Percentiles rank a stretch among this genome's conserved stretches.
Evolutionary conservation across 306 rosid genomes (phyloP).

Genomic region (Cucumis melo): DNA sequence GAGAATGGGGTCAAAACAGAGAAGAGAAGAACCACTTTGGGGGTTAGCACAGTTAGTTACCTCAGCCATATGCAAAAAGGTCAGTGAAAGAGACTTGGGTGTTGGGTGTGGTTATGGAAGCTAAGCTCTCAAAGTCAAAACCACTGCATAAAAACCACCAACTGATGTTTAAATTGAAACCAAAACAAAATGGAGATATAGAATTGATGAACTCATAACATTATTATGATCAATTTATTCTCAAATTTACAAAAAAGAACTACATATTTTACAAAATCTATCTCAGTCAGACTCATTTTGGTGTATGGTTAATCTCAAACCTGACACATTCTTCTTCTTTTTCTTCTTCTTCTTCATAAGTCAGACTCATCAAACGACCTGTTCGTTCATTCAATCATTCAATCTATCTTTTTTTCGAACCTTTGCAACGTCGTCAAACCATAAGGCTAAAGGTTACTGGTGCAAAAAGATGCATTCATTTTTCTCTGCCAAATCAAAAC

Average conservation of each 20-base stretch:
- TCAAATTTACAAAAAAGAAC: background rate
- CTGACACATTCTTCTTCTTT: conserved; percentile 3
- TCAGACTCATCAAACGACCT: background rate
- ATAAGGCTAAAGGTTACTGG: background rate
- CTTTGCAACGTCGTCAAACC: background rate
- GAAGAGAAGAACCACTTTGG: background rate
- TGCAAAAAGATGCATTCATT: background rate
- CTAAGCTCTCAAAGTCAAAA: background rate
- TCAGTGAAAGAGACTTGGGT: conserved; percentile 1
- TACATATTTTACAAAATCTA: conserved; percentile 2
- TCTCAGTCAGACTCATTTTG: conserved; percentile 9
- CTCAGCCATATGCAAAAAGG: conserved; percentile 6
- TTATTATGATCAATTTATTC: background rate
- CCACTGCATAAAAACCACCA: conserved; percentile 4
- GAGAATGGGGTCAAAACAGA: background rate
- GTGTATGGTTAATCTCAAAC: conserved; percentile 9
- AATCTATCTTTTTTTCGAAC: background rate
- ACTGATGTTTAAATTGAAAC: background rate
- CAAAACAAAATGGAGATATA: background rate
- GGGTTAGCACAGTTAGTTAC: background rate
- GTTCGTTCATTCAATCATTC: background rate
- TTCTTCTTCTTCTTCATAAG: background rate
- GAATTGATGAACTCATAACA: background rate
- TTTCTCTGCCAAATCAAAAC: background rate
- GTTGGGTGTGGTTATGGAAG: conserved; percentile 3